These are phyloP conservation scores for Erythrobasidium hasegawianum DNA, from an alignment of 1,284 basidiomycete genomes.

Conservation along the genomic window DNA sequence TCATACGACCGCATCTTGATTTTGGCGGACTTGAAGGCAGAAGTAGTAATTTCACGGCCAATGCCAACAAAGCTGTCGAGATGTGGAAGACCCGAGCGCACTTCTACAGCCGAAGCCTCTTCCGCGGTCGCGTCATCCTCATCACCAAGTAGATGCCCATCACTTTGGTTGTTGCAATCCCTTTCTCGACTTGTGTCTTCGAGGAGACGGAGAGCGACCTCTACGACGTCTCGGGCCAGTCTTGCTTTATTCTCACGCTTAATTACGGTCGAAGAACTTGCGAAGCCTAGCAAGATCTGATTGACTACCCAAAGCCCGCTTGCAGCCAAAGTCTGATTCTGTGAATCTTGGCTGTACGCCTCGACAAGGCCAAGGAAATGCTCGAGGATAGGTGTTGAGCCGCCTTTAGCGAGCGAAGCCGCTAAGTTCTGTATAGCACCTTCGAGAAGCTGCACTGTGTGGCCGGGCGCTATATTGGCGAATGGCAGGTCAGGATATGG, in stretches of 20 bases:
- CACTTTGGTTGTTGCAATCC: not conserved
- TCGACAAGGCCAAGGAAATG: conserved; percentile 68
- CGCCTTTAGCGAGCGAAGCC: conserved; percentile 56
- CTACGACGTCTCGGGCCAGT: not conserved
- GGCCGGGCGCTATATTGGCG: conserved; percentile 59
- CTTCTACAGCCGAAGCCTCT: conserved; percentile 1
- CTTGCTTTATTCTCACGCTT: not conserved
- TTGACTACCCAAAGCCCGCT: conserved; percentile 48
- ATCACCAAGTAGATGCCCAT: not conserved
- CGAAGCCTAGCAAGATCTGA: conserved; percentile 56
- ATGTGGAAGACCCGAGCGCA: not conserved
- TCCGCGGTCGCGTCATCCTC: not conserved
- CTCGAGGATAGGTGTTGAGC: conserved; percentile 68
- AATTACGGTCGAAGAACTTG: conserved; percentile 40
- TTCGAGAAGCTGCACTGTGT: conserved; percentile 59
- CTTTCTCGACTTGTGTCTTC: conserved; percentile 3
- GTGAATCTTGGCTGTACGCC: conserved; percentile 29
- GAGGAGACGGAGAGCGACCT: conserved; percentile 3
- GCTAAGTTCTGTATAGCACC: conserved; percentile 71
- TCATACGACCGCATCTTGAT: not conserved
- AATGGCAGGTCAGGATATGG: conserved; percentile 54
- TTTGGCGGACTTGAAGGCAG: not conserved
- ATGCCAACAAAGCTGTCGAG: not conserved
- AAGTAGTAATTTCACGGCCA: not conserved
- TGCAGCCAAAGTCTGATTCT: conserved; percentile 33